Percentiles rank a stretch among this genome's conserved stretches.
phyloP scores from a whole-genome alignment of 1,139 yeast species.

The Pneumocystis jirovecii region DNA sequence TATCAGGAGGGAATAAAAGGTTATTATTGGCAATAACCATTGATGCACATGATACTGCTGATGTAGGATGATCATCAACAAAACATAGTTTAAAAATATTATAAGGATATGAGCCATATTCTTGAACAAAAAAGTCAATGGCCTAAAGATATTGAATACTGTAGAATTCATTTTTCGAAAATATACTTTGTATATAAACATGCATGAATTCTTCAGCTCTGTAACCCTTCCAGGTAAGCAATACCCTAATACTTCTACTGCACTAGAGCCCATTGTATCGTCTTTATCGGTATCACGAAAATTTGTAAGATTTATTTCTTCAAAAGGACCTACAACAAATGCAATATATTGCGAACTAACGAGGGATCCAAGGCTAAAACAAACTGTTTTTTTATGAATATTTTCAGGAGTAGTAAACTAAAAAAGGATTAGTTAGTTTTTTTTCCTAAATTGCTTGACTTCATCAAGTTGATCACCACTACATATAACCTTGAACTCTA shows the following conservation, averaged over 20 bases:
- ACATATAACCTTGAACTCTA: slow-evolving; percentile 57
- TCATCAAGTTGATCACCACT: slow-evolving; percentile 37
- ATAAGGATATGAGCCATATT: slow-evolving; percentile 87
- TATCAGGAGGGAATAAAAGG: slow-evolving; percentile 57
- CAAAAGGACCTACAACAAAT: slow-evolving; percentile 86
- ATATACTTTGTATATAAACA: slow-evolving; percentile 41
- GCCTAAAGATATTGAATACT: slow-evolving; percentile 27
- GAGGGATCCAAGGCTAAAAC: slow-evolving; percentile 73
- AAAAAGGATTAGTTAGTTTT: slow-evolving; percentile 5
- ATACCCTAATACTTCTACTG: slow-evolving; percentile 39
- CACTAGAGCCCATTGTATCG: slow-evolving; percentile 27
- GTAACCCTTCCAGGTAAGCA: slow-evolving; percentile 42
- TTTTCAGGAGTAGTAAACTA: slow-evolving; percentile 43
- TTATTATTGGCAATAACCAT: slow-evolving; percentile 50
- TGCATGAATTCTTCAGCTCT: slow-evolving; percentile 58
- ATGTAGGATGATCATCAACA: slow-evolving; percentile 42
- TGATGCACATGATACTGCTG: slow-evolving; percentile 54
- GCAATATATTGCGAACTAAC: slow-evolving; percentile 93
- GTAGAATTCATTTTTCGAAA: not conserved
- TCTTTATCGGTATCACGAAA: slow-evolving; percentile 25
- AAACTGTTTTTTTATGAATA: slow-evolving; percentile 54
- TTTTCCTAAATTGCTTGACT: slow-evolving; percentile 13
- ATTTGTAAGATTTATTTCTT: slow-evolving; percentile 38
- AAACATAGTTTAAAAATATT: slow-evolving; percentile 66
- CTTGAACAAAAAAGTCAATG: slow-evolving; percentile 68